Percentiles rank a stretch among this genome's conserved stretches.
These are phyloP conservation scores for Nicotiana paniculata DNA, from an alignment of 257 asterid species.

Conservation along the genomic window DNA sequence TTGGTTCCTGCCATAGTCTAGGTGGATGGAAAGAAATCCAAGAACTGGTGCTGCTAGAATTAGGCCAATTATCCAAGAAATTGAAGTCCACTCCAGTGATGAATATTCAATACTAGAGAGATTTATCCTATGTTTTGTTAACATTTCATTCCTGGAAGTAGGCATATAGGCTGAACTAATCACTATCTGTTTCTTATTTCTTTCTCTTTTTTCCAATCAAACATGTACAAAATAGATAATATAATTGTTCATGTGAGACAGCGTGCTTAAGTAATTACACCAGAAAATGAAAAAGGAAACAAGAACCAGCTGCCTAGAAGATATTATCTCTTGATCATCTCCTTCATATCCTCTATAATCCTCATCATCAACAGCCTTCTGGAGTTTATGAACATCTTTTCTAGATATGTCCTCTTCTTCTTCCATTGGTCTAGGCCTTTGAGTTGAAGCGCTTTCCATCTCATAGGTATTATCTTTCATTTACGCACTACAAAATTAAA, in stretches of 20 bases:
- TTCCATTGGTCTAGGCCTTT: slow-evolving; percentile 20
- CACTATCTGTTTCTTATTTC: neutral
- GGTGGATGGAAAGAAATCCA: slow-evolving; percentile 47
- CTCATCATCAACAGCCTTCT: slow-evolving; percentile 29
- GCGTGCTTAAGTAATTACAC: neutral
- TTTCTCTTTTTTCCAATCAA: neutral
- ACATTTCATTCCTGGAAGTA: slow-evolving; percentile 53
- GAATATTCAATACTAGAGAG: slow-evolving; percentile 42
- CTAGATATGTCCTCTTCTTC: slow-evolving; percentile 23
- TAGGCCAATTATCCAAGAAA: slow-evolving; percentile 74
- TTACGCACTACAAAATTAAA: neutral
- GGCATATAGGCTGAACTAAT: neutral
- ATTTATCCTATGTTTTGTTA: slow-evolving; percentile 40
- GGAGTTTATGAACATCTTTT: slow-evolving; percentile 37
- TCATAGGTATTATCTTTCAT: slow-evolving; percentile 7
- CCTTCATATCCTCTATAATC: slow-evolving; percentile 32
- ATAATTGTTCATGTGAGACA: neutral
- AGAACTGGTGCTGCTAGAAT: slow-evolving; percentile 68
- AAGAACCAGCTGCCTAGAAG: neutral
- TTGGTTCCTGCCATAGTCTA: slow-evolving; percentile 56
- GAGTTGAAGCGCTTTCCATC: slow-evolving; percentile 1
- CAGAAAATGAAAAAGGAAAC: neutral
- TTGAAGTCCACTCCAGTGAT: slow-evolving; percentile 69
- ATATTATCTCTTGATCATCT: slow-evolving; percentile 28
- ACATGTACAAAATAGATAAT: neutral